Evolutionary conservation across 495 filamentous ascomycete species (phyloP), one percentile per base, ranked within the genome.

Genomic region (Cercophora newfieldiana): DNA sequence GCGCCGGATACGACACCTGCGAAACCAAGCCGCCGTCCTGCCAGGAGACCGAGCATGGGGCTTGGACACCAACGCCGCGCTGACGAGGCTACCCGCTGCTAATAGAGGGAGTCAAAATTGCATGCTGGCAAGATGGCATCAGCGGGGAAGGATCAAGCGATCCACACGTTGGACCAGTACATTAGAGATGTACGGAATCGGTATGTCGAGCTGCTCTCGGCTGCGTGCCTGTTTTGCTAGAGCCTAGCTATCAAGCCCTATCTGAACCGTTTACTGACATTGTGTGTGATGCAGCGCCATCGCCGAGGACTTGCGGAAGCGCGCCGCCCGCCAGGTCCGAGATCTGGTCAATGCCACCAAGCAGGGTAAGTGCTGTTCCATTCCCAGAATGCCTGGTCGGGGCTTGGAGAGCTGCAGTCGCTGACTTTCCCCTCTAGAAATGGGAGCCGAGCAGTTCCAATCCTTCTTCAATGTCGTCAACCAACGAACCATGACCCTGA

Each of bases 401-500:
- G n/a, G 24, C 26, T 58, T 4, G 3, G 37, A 26, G 25, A 48
- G 33, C n/a, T 37, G 19, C 8, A 21, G 26, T 31, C 47, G 3
- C 66, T 69, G 37, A 69, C 60, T n/a, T n/a, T n/a, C 2, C 21
- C 5, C 0, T 16, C 4, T 65, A 96, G 93, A 97, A 72, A 87
- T 92, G 72, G 83, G 85, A 6, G 82, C 89, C 31, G 90, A 92
- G 71, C 88, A 89, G 64, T 97, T 97, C 73, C 80, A 85, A 37
- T 80, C 87, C 57, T 94, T 91, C 75, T 96, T 93, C 75, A 90
- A 89, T 71, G 80, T 86, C 16, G 88, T 96, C 65, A 93, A 91
- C 71, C 82, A 85, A 67, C 85, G 88, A 44, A 93, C 96, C 64
- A 89, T 88, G 53, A 78, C 84, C 19, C 85, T 96, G 51, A 85